These are phyloP conservation scores for Komagataella mondaviorum DNA, from an alignment of 805 yeast genomes.

Conservation along the genomic window DNA sequence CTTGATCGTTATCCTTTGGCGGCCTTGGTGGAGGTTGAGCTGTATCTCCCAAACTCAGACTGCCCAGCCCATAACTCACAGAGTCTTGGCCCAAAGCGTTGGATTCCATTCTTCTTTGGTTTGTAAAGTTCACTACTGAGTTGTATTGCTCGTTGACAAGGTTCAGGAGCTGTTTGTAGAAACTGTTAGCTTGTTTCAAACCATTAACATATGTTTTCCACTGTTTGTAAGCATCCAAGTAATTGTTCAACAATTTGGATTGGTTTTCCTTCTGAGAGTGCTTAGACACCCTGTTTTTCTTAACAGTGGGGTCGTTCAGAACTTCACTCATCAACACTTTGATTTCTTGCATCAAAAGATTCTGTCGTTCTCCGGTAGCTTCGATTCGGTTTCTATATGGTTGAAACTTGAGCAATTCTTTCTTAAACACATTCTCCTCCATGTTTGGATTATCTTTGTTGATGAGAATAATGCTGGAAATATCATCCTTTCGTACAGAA, in stretches of 20 bases:
- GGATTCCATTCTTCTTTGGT: slow-evolving; percentile 15
- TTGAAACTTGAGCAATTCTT: slow-evolving; percentile 66
- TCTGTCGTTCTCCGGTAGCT: slow-evolving; percentile 55
- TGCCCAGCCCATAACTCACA: background rate
- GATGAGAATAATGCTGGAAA: slow-evolving; percentile 58
- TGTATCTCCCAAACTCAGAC: background rate
- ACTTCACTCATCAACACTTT: slow-evolving; percentile 28
- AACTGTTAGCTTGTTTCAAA: slow-evolving; percentile 41
- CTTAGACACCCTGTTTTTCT: slow-evolving; percentile 29
- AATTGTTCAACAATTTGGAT: slow-evolving; percentile 23
- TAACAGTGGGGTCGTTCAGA: slow-evolving; percentile 30
- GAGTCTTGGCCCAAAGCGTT: slow-evolving; percentile 5
- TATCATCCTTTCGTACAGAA: slow-evolving; percentile 70
- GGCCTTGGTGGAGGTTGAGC: slow-evolving; percentile 11
- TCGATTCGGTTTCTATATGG: slow-evolving; percentile 56
- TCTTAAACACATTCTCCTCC: slow-evolving; percentile 41
- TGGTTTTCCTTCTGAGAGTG: slow-evolving; percentile 23
- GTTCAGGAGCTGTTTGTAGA: slow-evolving; percentile 39
- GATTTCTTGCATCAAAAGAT: slow-evolving; percentile 25
- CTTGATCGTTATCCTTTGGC: slow-evolving; percentile 9
- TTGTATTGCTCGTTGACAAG: slow-evolving; percentile 17
- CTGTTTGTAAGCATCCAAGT: slow-evolving; percentile 33
- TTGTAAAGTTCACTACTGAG: slow-evolving; percentile 14
- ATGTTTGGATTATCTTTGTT: slow-evolving; percentile 32
- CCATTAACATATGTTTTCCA: slow-evolving; percentile 54